These are phyloP conservation scores for Castanea mollissima DNA, from an alignment of 306 rosid genomes.

Conservation along the genomic window DNA sequence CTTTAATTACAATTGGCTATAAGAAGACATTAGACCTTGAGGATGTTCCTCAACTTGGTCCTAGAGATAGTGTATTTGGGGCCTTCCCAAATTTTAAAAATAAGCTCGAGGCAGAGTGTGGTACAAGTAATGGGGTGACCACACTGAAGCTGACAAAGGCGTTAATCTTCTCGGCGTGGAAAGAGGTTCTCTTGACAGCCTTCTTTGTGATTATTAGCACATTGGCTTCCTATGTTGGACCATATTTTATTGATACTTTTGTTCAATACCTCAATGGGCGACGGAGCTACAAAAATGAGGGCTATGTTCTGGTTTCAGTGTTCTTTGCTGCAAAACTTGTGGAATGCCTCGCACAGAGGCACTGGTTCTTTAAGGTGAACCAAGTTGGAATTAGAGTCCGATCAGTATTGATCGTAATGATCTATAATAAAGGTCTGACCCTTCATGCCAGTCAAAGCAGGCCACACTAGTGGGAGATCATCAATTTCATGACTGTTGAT, in stretches of 20 bases:
- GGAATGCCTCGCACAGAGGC: slow-evolving; percentile 40
- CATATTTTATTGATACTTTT: slow-evolving; percentile 44
- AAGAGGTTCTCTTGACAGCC: slow-evolving; percentile 38
- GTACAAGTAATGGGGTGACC: slow-evolving; percentile 29
- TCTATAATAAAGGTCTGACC: slow-evolving; percentile 37
- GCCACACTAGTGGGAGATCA: slow-evolving; percentile 50
- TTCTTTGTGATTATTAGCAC: slow-evolving; percentile 33
- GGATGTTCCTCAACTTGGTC: slow-evolving; percentile 47
- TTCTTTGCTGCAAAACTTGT: slow-evolving; percentile 43
- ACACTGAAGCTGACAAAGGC: slow-evolving; percentile 40
- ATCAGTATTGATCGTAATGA: slow-evolving; percentile 29
- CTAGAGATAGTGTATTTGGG: slow-evolving; percentile 34
- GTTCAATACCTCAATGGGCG: slow-evolving; percentile 47
- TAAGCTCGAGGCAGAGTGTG: slow-evolving; percentile 42
- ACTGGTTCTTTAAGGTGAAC: slow-evolving; percentile 41
- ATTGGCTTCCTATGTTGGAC: slow-evolving; percentile 58
- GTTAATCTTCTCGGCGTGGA: slow-evolving; percentile 33
- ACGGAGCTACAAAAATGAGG: slow-evolving; percentile 37
- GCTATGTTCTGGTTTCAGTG: slow-evolving; percentile 34
- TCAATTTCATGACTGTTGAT: slow-evolving; percentile 53
- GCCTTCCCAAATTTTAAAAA: slow-evolving; percentile 30
- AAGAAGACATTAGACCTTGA: slow-evolving; percentile 46
- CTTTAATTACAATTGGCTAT: slow-evolving; percentile 40
- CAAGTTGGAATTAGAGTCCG: slow-evolving; percentile 40
- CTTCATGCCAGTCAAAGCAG: slow-evolving; percentile 46